Evolutionary conservation across 2,329 filamentous ascomycete species (phyloP).

Genomic region (Hymenoscyphus scutula): DNA sequence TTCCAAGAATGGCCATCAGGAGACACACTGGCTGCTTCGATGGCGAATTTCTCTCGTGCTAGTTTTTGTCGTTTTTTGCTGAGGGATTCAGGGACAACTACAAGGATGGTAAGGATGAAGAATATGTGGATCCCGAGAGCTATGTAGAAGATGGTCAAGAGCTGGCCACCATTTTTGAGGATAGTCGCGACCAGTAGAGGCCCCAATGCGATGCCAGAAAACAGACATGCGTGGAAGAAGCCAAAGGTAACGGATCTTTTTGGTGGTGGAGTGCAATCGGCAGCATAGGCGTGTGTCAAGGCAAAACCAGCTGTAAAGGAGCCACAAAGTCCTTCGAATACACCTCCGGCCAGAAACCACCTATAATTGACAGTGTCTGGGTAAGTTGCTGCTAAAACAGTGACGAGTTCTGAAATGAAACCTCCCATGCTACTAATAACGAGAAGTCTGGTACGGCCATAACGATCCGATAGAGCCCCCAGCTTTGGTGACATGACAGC

Average conservation of each 20-base stretch:
- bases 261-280: constrained; percentile 81
- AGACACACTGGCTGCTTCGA: constrained; percentile 40
- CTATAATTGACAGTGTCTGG: constrained; percentile 72
- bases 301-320: constrained; percentile 84
- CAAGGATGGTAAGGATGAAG: constrained; percentile 69
- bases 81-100: constrained; percentile 81
- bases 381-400: constrained; percentile 73
- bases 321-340: constrained; percentile 80
- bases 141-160: constrained; percentile 83
- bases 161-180: constrained; percentile 70
- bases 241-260: constrained; percentile 81
- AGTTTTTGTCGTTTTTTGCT: constrained; percentile 67
- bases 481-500: constrained; percentile 80
- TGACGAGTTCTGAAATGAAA: constrained; percentile 70
- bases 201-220: constrained; percentile 83
- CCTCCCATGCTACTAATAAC: constrained; percentile 72
- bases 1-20: constrained; percentile 28
- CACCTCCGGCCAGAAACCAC: constrained; percentile 72
- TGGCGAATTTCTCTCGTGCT: constrained; percentile 66
- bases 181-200: constrained; percentile 79
- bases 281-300: constrained; percentile 77
- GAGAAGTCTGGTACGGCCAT: constrained; percentile 75
- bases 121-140: constrained; percentile 68
- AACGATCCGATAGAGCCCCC: constrained; percentile 81
- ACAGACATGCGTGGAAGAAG: constrained; percentile 86